Evolutionary conservation across 176 grass and related monocot species (phyloP).

Genomic region (Musa acuminata): DNA sequence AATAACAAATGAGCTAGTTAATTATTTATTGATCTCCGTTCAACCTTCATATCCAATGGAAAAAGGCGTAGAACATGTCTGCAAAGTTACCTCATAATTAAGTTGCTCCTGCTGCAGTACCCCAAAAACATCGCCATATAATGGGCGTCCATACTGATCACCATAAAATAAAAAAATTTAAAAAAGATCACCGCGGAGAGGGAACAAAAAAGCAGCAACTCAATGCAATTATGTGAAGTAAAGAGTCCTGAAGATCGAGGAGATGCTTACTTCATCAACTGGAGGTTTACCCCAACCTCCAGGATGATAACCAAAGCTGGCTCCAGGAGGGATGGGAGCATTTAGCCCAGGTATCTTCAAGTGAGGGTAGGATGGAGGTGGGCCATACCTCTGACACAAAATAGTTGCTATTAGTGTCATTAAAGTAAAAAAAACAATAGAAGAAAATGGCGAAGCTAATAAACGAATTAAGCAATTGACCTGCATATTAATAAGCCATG

Average conservation of each 20-base stretch:
- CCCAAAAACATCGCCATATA: constrained; percentile 80
- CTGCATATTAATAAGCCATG: constrained; percentile 99
- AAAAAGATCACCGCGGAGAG: constrained; percentile 22
- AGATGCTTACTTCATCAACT: constrained; percentile 24
- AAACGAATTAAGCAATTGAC: constrained; percentile 27
- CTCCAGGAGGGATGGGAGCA: constrained; percentile 76
- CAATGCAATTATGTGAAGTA: background rate
- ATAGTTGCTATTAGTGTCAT: background rate
- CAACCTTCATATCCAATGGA: background rate
- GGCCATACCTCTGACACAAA: constrained; percentile 68
- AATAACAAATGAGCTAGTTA: background rate
- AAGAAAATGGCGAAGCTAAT: background rate
- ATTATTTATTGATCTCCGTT: background rate
- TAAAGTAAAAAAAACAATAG: background rate
- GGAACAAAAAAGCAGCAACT: background rate
- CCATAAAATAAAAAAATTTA: constrained; percentile 10
- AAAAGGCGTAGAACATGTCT: background rate
- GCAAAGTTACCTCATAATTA: constrained; percentile 59
- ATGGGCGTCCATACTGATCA: constrained; percentile 56
- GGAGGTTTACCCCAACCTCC: constrained; percentile 72
- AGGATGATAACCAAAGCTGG: constrained; percentile 90
- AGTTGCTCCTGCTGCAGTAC: constrained; percentile 74
- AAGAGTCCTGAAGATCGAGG: background rate
- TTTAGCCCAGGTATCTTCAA: constrained; percentile 92
- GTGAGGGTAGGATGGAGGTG: constrained; percentile 87